phyloP scores from a whole-genome alignment of 2,329 filamentous ascomycete species.

The Penicillium sp. region DNA sequence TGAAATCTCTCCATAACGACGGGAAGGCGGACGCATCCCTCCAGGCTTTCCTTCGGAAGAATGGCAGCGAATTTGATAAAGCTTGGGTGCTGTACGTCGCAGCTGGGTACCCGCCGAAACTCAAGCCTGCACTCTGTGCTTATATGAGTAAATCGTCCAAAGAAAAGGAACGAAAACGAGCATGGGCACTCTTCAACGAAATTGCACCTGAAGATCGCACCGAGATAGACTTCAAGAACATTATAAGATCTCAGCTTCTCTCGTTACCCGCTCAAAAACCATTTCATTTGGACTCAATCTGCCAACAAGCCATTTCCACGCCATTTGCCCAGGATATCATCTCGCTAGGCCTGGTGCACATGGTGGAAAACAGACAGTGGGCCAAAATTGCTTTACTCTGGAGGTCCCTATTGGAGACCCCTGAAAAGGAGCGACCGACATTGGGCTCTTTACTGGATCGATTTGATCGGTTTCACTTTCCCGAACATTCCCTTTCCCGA shows the following conservation, averaged over 20 bases:
- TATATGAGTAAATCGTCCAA: constrained; percentile 42
- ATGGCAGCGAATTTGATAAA: constrained; percentile 33
- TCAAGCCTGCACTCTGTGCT: constrained; percentile 32
- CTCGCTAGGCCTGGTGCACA: constrained; percentile 32
- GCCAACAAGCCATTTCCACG: constrained; percentile 38
- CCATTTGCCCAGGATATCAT: constrained; percentile 25
- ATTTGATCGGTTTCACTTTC: not conserved
- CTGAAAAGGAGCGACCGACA: not conserved
- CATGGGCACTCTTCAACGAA: constrained; percentile 47
- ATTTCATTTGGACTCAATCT: constrained; percentile 36
- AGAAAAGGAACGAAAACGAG: constrained; percentile 45
- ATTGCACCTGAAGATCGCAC: constrained; percentile 40
- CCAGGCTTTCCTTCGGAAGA: constrained; percentile 14
- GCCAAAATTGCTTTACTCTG: constrained; percentile 16
- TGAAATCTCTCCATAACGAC: not conserved
- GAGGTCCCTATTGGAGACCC: constrained; percentile 13
- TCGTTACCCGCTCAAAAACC: constrained; percentile 33
- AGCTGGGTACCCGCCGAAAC: constrained; percentile 28
- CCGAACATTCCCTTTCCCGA: not conserved
- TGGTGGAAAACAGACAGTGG: constrained; percentile 36
- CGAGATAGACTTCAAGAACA: constrained; percentile 45
- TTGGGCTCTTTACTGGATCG: not conserved
- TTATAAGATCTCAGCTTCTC: constrained; percentile 45
- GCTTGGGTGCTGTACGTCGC: constrained; percentile 44
- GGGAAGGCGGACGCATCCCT: constrained; percentile 21